phyloP scores from a whole-genome alignment of 495 filamentous ascomycete species.

The Parathielavia appendiculata region DNA sequence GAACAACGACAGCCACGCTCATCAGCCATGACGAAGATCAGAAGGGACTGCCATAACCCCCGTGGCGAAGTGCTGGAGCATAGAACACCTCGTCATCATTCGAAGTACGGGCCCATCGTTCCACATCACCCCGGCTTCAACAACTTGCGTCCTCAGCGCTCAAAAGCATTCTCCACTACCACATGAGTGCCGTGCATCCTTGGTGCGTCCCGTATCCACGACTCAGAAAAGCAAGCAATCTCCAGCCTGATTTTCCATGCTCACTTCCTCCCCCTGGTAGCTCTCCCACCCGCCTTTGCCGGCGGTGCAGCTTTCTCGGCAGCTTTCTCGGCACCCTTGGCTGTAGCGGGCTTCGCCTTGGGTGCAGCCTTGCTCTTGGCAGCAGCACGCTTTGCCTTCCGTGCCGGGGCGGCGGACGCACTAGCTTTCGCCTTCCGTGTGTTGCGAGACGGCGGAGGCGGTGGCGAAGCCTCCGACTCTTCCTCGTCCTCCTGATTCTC shows the following conservation, averaged over 20 bases:
- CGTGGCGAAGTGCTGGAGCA: too few relatives aligned
- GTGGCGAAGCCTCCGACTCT: background rate
- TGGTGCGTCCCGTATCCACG: background rate
- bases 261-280: slow-evolving; percentile 12
- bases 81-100: too few relatives aligned
- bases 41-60: too few relatives aligned
- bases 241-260: background rate
- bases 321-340: slow-evolving; percentile 4
- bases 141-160: too few relatives aligned
- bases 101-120: too few relatives aligned
- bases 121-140: too few relatives aligned
- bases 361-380: slow-evolving; percentile 3
- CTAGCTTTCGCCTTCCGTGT: background rate
- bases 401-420: background rate
- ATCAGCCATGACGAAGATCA: background rate
- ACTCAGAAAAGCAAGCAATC: background rate
- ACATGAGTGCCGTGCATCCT: too few relatives aligned
- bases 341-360: slow-evolving; percentile 14
- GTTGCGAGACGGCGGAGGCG: background rate
- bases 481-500: slow-evolving; percentile 13
- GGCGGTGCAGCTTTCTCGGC: slow-evolving; percentile 5
- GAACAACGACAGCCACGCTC: background rate
- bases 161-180: too few relatives aligned
- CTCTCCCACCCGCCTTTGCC: slow-evolving; percentile 6
- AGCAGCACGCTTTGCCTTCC: background rate